Evolutionary conservation across 148 eudicot genomes (phyloP), one percentile per base, ranked within the genome.

Genomic region (Nyssa sinensis): DNA sequence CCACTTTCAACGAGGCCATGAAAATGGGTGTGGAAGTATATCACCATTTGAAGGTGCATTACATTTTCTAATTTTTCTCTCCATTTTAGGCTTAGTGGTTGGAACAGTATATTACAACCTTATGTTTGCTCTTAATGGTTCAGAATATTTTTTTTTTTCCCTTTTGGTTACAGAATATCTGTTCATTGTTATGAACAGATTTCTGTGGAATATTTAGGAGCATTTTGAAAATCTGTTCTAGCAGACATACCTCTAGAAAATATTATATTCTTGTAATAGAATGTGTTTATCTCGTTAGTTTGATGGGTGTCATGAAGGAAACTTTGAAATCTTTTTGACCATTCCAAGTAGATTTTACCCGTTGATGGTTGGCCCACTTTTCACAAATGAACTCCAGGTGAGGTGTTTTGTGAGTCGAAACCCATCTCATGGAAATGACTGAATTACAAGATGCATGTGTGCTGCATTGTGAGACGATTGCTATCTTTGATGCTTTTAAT

Each of bases 1-100:
- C 92, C 53, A 75, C 90, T 63, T 95, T 95, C 79, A 84, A 86
- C 74, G 98, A 90, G 86, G 98, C 97, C 53, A 92, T 95, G 97
- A 92, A 94, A 84, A 92, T 92, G 97, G 98, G 98, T 51, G 88
- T 87, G 65, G 98, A 94, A 90, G 97, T 94, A 8, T 92, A 94
- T 75, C 98, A 92, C 86, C 67, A 88, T 68, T 82, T 94, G 87
- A 94, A 94, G 98, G 98, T 90, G 37, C 3, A 72, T 57, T 32
- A 41, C 2, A 73, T 25, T 33, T 30, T 19, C 29, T 67, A 69
- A 30, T 66, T 7, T 35, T 7, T 35, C 39, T 35, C 39, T 35
- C 7, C 7, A 3, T 35, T 35, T 35, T 35, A 3, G 3, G 39
- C 7, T 7, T 34, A n/a, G n/a, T n/a, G n/a, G n/a, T n/a, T 7